Conservation (phyloP, 1,284 basidiomycete genomes). For the Cryptococcus sp. region DNA sequence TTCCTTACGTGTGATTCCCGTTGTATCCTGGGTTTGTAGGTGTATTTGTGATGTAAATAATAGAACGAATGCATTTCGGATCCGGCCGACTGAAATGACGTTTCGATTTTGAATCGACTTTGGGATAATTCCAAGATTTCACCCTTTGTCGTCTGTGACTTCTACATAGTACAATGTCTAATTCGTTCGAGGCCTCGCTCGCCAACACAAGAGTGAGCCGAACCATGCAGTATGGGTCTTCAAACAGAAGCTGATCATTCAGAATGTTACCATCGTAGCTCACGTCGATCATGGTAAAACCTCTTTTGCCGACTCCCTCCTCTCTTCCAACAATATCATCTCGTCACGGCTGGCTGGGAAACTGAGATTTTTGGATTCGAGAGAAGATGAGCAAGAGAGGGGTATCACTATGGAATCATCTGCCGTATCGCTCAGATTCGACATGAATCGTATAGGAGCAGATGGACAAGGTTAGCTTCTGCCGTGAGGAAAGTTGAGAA, state of each 20-base stretch:
- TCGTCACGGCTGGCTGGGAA: conserved; percentile 92
- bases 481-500: background rate
- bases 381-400: conserved; percentile 95
- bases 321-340: conserved; percentile 98
- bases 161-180: background rate
- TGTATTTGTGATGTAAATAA: too few species aligned
- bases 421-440: conserved; percentile 79
- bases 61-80: too few species aligned
- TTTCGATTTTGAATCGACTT: too few species aligned
- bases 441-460: conserved; percentile 57
- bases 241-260: background rate
- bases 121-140: too few species aligned
- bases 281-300: conserved; percentile 75
- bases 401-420: conserved; percentile 99
- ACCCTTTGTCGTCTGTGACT: too few species aligned
- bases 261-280: conserved; percentile 49
- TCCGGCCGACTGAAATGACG: too few species aligned
- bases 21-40: too few species aligned
- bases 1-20: too few species aligned
- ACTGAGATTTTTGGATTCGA: conserved; percentile 88
- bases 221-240: background rate
- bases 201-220: background rate
- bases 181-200: background rate
- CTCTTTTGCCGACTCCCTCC: conserved; percentile 88
- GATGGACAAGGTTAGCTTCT: conserved; percentile 30